A percentile compares a stretch with the other conserved stretches of the same genome.
Conservation (phyloP, 164 flowering plant genomes). For the Cinnamomum micranthum region DNA sequence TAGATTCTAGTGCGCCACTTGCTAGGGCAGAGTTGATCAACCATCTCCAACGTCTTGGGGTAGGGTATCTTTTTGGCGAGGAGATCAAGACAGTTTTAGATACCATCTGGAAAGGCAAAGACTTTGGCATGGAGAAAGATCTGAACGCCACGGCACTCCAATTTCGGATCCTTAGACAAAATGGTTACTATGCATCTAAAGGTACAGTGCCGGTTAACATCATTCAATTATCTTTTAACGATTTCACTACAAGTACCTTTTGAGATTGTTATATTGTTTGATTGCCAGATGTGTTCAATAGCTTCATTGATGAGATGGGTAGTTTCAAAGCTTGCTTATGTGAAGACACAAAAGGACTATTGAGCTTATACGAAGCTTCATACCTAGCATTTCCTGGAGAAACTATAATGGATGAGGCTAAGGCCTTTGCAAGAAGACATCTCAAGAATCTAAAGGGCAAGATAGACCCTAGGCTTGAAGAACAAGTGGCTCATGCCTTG, state of each 20-base stretch:
- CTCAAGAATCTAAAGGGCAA: constrained; percentile 14
- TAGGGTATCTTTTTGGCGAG: constrained; percentile 10
- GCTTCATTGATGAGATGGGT: constrained; percentile 27
- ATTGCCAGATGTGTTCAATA: constrained; percentile 19
- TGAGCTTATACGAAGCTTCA: constrained; percentile 35
- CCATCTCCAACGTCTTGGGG: constrained; percentile 4
- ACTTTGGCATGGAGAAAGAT: background rate
- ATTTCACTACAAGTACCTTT: background rate
- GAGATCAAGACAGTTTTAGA: constrained; percentile 6
- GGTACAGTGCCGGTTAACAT: no score
- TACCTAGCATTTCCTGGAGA: constrained; percentile 41
- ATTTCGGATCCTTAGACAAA: constrained; percentile 13
- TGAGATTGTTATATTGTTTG: background rate
- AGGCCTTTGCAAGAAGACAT: constrained; percentile 17
- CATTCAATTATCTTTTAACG: no score
- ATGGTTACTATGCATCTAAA: constrained; percentile 4
- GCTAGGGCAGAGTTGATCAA: constrained; percentile 9
- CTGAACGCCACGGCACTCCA: constrained; percentile 4
- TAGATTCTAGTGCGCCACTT: background rate
- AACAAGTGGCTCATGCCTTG: constrained; percentile 22
- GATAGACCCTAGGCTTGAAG: constrained; percentile 4
- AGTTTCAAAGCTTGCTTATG: constrained; percentile 9
- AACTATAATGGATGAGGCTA: constrained; percentile 40
- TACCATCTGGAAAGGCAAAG: background rate
- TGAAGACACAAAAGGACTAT: constrained; percentile 23